These are phyloP conservation scores for Lipomyces orientalis DNA, from an alignment of 805 yeast species.

Conservation along the genomic window DNA sequence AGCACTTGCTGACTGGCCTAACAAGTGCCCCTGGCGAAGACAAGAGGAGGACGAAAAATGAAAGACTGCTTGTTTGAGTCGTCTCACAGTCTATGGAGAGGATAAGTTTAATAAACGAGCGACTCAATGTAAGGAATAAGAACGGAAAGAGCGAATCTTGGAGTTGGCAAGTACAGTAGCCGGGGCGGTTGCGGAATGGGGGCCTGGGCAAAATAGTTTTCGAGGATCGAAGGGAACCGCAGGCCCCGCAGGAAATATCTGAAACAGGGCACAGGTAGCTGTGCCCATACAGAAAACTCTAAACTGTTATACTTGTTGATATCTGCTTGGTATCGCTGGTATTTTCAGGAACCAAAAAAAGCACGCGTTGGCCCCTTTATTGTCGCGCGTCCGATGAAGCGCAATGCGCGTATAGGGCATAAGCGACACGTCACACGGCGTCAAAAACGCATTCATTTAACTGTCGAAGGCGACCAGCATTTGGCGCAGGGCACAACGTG, in stretches of 20 bases:
- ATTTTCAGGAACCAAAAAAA: background rate
- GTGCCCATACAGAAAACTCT: background rate
- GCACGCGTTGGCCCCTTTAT: background rate
- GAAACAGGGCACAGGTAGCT: background rate
- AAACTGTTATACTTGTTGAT: background rate
- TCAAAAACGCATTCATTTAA: no score
- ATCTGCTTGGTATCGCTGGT: background rate
- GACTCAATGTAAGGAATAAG: background rate
- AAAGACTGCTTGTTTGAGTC: background rate
- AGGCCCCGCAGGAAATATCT: background rate
- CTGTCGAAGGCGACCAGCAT: no score
- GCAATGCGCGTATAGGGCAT: background rate
- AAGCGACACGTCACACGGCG: background rate
- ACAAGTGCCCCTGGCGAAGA: background rate
- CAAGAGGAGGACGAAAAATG: background rate
- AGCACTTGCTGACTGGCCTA: background rate
- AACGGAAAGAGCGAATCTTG: background rate
- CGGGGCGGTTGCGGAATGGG: background rate
- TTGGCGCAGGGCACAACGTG: no score
- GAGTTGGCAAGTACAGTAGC: background rate
- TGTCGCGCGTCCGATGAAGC: background rate
- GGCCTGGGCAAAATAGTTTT: background rate
- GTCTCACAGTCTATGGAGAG: background rate
- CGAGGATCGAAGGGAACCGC: background rate
- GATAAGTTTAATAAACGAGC: background rate